Evolutionary conservation across 176 grass and related monocot species (phyloP).

Genomic region (Eragrostis nindensis): DNA sequence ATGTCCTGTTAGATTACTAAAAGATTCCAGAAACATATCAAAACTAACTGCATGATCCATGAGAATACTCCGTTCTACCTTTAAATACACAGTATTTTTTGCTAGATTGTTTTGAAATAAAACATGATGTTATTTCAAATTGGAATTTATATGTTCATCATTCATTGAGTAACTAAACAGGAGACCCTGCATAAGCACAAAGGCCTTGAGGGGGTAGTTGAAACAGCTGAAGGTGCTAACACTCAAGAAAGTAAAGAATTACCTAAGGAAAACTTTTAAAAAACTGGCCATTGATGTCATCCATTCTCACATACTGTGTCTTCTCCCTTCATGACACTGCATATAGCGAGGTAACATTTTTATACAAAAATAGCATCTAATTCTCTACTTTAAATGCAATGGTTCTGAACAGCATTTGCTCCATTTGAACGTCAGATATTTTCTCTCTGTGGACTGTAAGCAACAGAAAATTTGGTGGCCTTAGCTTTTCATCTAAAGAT

Average conservation of each 20-base stretch:
- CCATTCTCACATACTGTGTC: constrained; percentile 63
- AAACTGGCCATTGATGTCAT: constrained; percentile 80
- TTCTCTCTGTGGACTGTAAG: constrained; percentile 93
- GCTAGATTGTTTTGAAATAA: not conserved
- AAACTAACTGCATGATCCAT: not conserved
- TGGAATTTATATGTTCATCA: not conserved
- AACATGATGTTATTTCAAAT: not conserved
- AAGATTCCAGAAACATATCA: not conserved
- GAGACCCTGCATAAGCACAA: constrained; percentile 83
- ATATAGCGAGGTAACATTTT: constrained; percentile 59
- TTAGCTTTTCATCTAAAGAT: constrained; percentile 74
- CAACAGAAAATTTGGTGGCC: constrained; percentile 64
- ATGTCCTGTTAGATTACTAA: not conserved
- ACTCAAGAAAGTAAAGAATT: not conserved
- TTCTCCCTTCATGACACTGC: constrained; percentile 71
- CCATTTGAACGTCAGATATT: constrained; percentile 60
- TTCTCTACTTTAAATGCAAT: not conserved
- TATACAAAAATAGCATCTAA: not conserved
- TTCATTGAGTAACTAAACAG: constrained; percentile 15
- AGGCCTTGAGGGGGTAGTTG: constrained; percentile 35
- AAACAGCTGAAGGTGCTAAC: constrained; percentile 29
- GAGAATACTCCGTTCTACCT: not conserved
- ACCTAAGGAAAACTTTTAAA: constrained; percentile 51
- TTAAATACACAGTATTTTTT: not conserved
- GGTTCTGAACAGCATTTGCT: not conserved